A percentile compares a stretch with the other conserved stretches of the same genome.
Conservation (phyloP, 768 basidiomycete species). For the Cantharellus anzutake region DNA sequence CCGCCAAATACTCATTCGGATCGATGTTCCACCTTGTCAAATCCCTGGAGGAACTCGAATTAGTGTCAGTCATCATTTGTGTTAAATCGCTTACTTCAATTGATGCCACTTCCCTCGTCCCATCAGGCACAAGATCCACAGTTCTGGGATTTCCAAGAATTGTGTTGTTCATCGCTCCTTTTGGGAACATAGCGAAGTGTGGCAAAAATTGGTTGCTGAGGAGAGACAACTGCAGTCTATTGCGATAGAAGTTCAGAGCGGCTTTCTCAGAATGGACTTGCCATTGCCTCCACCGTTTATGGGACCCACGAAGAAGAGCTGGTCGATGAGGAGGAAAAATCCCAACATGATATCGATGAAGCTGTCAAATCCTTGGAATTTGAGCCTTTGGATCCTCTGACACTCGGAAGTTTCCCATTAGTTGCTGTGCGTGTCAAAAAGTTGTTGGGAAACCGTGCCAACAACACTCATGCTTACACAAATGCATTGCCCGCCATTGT, state of each 20-base stretch:
- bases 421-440: slow-evolving; percentile 52
- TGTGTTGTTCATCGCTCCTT: slow-evolving; percentile 73
- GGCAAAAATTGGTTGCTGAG: slow-evolving; percentile 59
- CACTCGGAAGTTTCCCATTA: slow-evolving; percentile 55
- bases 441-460: slow-evolving; percentile 48
- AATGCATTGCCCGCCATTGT: slow-evolving; percentile 68
- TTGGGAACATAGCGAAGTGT: slow-evolving; percentile 52
- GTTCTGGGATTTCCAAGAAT: slow-evolving; percentile 26
- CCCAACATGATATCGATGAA: slow-evolving; percentile 9
- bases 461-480: slow-evolving; percentile 49
- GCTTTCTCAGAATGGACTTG: too few relatives aligned
- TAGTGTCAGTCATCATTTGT: too few relatives aligned
- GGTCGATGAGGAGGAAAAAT: background rate
- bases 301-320: background rate
- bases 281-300: too few relatives aligned
- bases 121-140: slow-evolving; percentile 11
- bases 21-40: too few relatives aligned
- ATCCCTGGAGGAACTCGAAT: too few relatives aligned
- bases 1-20: too few relatives aligned
- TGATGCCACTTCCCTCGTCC: too few relatives aligned
- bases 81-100: too few relatives aligned
- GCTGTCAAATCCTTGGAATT: slow-evolving; percentile 27
- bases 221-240: too few relatives aligned
- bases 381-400: slow-evolving; percentile 56
- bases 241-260: too few relatives aligned